Evolutionary conservation across 2,329 filamentous ascomycete genomes (phyloP).

Genomic region (Aureobasidium sp.): DNA sequence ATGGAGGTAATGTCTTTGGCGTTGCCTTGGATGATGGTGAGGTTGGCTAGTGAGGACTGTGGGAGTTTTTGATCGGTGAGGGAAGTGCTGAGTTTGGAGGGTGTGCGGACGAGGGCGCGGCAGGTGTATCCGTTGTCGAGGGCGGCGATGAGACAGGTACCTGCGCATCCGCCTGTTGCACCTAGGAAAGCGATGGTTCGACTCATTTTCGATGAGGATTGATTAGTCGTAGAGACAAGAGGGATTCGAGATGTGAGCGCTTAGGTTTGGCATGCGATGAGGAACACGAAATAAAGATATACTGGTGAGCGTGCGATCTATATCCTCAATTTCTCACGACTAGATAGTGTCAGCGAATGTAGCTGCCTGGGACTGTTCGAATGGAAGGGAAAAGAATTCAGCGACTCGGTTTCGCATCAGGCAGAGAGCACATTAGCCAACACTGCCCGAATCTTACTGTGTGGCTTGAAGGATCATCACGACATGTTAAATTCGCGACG

Average conservation of each 20-base stretch:
- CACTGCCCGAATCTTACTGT: background rate
- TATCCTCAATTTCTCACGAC: background rate
- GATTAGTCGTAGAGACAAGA: background rate
- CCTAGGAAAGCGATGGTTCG: conserved; percentile 46
- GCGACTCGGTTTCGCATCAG: background rate
- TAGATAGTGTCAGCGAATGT: background rate
- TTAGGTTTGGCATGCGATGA: no score
- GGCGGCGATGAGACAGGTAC: conserved; percentile 37
- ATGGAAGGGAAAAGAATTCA: background rate
- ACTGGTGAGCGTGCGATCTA: background rate
- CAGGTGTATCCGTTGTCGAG: conserved; percentile 40
- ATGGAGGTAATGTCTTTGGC: conserved; percentile 38
- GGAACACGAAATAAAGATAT: background rate
- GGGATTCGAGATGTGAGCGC: no score
- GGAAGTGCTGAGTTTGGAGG: conserved; percentile 41
- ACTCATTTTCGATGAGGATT: background rate
- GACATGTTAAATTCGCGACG: background rate
- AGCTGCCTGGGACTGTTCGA: background rate
- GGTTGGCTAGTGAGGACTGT: conserved; percentile 26
- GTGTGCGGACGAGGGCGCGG: conserved; percentile 44
- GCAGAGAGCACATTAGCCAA: background rate
- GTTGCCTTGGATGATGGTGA: conserved; percentile 44
- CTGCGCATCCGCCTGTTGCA: conserved; percentile 44
- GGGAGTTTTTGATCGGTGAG: conserved; percentile 37
- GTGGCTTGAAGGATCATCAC: conserved; percentile 7